phyloP scores from a whole-genome alignment of 805 yeast genomes.

The Metschnikowia matae region DNA sequence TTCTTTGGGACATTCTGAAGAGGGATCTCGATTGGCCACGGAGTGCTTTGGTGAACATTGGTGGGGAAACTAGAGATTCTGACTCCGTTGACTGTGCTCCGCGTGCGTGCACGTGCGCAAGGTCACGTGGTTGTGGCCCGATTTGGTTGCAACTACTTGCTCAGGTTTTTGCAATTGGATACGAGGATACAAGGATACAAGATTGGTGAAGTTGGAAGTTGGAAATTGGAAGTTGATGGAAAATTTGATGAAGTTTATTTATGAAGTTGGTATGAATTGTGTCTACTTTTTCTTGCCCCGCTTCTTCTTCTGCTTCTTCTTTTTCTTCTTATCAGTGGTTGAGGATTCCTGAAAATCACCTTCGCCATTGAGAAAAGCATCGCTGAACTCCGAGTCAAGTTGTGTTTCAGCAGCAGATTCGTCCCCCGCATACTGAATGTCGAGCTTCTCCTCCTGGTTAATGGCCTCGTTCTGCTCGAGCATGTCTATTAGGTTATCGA shows the following conservation, averaged over 20 bases:
- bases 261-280: background rate
- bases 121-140: background rate
- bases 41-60: constrained; percentile 22
- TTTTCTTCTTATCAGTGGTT: constrained; percentile 9
- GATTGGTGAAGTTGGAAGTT: no score
- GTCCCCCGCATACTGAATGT: constrained; percentile 3
- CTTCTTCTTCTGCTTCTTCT: constrained; percentile 29
- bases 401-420: constrained; percentile 10
- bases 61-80: background rate
- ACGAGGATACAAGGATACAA: no score
- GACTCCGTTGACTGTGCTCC: background rate
- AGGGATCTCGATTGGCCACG: constrained; percentile 12
- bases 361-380: constrained; percentile 27
- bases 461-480: constrained; percentile 10
- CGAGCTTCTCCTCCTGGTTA: constrained; percentile 4
- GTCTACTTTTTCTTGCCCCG: constrained; percentile 19
- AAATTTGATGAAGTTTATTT: background rate
- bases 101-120: background rate
- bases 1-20: constrained; percentile 18
- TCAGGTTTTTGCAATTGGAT: no score
- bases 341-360: constrained; percentile 17
- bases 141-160: no score
- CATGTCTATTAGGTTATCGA: constrained; percentile 21
- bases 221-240: no score
- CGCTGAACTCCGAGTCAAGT: constrained; percentile 27